phyloP scores from a whole-genome alignment of 345 rosid genomes.

The Linum tenue region DNA sequence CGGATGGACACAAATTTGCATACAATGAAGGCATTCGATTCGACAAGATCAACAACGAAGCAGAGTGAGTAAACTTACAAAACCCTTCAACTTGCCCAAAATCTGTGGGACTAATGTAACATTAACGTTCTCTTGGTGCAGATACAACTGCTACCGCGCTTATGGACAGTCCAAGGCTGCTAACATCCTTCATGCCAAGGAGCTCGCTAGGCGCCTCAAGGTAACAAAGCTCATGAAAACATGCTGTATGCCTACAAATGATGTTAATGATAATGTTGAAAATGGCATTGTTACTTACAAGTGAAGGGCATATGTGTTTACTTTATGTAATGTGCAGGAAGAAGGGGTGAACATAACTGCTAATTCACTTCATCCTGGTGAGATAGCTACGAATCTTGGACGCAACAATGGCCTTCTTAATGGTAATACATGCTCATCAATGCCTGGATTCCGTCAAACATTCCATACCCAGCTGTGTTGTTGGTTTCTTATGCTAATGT shows the following conservation, averaged over 20 bases:
- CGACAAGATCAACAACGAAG: too few relatives aligned
- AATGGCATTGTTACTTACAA: too few relatives aligned
- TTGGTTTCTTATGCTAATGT: too few relatives aligned
- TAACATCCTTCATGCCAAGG: neutral
- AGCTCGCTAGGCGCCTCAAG: neutral
- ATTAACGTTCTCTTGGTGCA: neutral
- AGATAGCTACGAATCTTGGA: conserved; percentile 4
- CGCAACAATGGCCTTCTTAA: neutral
- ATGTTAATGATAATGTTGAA: too few relatives aligned
- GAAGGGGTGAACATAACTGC: conserved; percentile 11
- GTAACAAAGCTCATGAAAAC: neutral
- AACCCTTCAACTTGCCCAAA: too few relatives aligned
- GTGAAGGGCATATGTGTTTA: neutral
- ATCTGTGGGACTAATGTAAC: neutral
- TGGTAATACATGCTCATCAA: neutral
- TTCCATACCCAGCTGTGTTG: too few relatives aligned
- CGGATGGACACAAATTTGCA: conserved; percentile 31
- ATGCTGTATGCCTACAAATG: too few relatives aligned
- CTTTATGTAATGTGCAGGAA: conserved; percentile 3
- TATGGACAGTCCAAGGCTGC: neutral
- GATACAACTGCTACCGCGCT: neutral
- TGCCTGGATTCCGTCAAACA: too few relatives aligned
- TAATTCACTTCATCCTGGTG: conserved; percentile 17
- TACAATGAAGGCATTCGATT: conserved; percentile 42
- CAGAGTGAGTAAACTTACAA: too few relatives aligned